A percentile compares a stretch with the other conserved stretches of the same genome.
phyloP scores from a whole-genome alignment of 768 basidiomycete species.

The Russula virescens region DNA sequence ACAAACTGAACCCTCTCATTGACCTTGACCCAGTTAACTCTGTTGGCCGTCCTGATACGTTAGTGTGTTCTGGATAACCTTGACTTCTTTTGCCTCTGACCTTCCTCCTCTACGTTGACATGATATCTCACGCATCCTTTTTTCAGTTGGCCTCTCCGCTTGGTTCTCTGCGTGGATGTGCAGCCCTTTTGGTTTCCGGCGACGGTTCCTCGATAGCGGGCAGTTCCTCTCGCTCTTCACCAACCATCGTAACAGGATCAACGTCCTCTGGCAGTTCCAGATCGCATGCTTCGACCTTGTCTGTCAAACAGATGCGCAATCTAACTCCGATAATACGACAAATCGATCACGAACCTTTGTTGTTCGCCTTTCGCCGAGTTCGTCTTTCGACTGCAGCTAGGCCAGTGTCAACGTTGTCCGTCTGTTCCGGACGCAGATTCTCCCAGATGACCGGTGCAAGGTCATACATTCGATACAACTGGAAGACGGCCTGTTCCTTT shows the following conservation, averaged over 20 bases:
- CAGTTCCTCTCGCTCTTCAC: neutral
- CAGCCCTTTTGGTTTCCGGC: neutral
- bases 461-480: conserved; percentile 73
- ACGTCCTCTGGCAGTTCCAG: neutral
- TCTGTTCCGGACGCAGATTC: conserved; percentile 31
- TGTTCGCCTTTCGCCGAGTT: neutral
- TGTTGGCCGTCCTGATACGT: too few relatives aligned
- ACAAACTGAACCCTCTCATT: too few relatives aligned
- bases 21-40: too few relatives aligned
- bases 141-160: neutral
- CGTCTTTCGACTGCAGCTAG: neutral
- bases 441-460: conserved; percentile 58
- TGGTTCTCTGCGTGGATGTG: neutral
- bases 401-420: neutral
- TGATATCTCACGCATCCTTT: too few relatives aligned
- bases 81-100: neutral
- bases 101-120: too few relatives aligned
- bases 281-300: neutral
- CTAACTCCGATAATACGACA: neutral
- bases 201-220: neutral
- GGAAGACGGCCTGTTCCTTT: conserved; percentile 90
- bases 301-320: neutral
- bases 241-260: neutral
- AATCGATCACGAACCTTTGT: neutral
- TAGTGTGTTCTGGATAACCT: neutral